Base-by-base conservation (phyloP, 148 eudicot genomes). In the Nepenthes mirabilis region DNA sequence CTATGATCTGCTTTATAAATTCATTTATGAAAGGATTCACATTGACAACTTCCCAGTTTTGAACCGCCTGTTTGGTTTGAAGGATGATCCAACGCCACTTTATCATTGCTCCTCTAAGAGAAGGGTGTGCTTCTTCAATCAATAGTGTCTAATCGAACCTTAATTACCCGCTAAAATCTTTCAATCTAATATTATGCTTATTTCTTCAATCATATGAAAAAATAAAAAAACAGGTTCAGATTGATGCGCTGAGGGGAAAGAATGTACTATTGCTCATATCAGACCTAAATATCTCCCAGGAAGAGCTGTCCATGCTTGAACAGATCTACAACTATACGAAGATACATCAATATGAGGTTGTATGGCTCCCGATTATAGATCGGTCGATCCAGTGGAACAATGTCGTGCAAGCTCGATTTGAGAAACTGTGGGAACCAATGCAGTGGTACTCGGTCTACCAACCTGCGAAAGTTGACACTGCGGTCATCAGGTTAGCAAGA, bases 301-400 rank as follows among this genome's bases (percentile, higher is more conserved):
- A 82, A 40, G 88, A 85, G 78, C 77, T 85, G 1, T 74, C 73
- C 12, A 78, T 80, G 47, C 85, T 85, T 0, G 88, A 82, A 50
- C 85, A 85, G 47, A 80, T 78, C 32, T 82, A 85, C 71, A 80
- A 59, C 2, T 83, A 76, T 35, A 75, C 90, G 1, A 65, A 69
- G 58, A 37, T 40, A 2, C 74, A 77, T 40, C 65, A 75, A 10
- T 85, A 72, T 36, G 91, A 85, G 76, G 65, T 85, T 14, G 75
- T 85, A n/a, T 85, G 91, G 91, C 35, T 82, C 7, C 91, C 87
- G 4, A 73, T 85, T 1, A 70, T 75, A 52, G 91, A 85, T 60
- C 77, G 43, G 1, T 68, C 79, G 1, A 8, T 56, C 13, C 75
- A 58, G n/a, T 78, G 85, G 83, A 69, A 70, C 0, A 82, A 82